Evolutionary conservation across 2,329 filamentous ascomycete species (phyloP), one percentile per base, ranked within the genome.

Genomic region (Aotearoamyces nothofagi): DNA sequence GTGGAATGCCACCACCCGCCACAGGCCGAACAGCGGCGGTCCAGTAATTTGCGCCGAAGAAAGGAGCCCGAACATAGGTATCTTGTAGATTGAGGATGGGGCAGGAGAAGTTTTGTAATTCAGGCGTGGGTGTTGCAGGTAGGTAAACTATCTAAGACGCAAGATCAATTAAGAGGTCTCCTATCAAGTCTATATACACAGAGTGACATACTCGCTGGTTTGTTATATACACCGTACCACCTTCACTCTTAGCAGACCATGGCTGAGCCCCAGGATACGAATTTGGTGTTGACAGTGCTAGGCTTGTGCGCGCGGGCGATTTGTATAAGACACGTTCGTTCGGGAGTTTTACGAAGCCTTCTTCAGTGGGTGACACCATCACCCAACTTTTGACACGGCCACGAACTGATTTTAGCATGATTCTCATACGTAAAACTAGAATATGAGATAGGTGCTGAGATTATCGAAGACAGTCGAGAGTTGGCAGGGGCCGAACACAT

Each of bases 21-120:
- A 92, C 81, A 2, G 87, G 83, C 43, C 78, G 77, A 33, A 92
- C 72, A 24, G 77, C 58, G 14, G 79, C 78, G 32, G 73, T 73
- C 86, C 86, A 96, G 39, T 80, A 78, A 61, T 92, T 94, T 4
- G 83, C 78, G 12, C 87, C 86, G 52, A 93, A 92, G 63, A 86
- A 92, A 17, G 87, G 86, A 3, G 86, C 81, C 17, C 77, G 74
- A 35, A 92, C 79, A 46, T 80, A 81, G 5, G 79, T 79, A 53
- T 96, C 87, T 53, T 81, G 71, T 24, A 92, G 69, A 49, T 87
- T 86, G 38, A 93, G 67, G 35, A 94, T 78, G 22, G 86, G 86
- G 0, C 78, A 75, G 23, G 83, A 83, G 55, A 96, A 94, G 27
- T 84, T 93, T 51, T 87, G 75, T 48, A 94, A 51, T 15, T 43